These are phyloP conservation scores for Arabis hirsuta DNA, from an alignment of 345 rosid genomes.

Conservation along the genomic window DNA sequence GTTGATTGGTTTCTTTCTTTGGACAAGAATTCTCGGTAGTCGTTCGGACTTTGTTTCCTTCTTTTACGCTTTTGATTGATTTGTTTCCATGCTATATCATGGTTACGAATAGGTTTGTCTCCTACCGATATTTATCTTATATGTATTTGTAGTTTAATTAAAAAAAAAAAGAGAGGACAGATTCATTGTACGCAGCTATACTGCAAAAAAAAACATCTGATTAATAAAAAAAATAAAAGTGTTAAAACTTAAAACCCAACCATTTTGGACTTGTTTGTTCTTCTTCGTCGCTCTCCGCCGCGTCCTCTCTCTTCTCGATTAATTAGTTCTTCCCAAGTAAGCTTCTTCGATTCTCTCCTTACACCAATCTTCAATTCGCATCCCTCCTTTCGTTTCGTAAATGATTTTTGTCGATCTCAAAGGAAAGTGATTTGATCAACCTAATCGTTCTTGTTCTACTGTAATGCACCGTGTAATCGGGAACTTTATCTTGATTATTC, in stretches of 20 bases:
- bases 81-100: too few relatives aligned
- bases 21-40: too few relatives aligned
- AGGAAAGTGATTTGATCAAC: not conserved
- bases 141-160: too few relatives aligned
- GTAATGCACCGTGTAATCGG: not conserved
- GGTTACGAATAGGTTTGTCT: too few relatives aligned
- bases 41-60: too few relatives aligned
- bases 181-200: too few relatives aligned
- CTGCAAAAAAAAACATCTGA: too few relatives aligned
- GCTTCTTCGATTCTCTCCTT: conserved; percentile 16
- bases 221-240: not conserved
- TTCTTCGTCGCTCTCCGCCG: conserved; percentile 29
- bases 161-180: too few relatives aligned
- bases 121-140: too few relatives aligned
- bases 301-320: conserved; percentile 17
- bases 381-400: conserved; percentile 2
- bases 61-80: too few relatives aligned
- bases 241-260: conserved; percentile 26
- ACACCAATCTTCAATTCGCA: not conserved
- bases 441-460: conserved; percentile 1
- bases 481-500: not conserved
- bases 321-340: conserved; percentile 9
- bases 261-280: conserved; percentile 13
- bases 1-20: too few relatives aligned
- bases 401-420: conserved; percentile 9